A percentile compares a stretch with the other conserved stretches of the same genome.
Evolutionary conservation across 2,329 filamentous ascomycete species (phyloP).

Genomic region (Stachybotrys chartarum): DNA sequence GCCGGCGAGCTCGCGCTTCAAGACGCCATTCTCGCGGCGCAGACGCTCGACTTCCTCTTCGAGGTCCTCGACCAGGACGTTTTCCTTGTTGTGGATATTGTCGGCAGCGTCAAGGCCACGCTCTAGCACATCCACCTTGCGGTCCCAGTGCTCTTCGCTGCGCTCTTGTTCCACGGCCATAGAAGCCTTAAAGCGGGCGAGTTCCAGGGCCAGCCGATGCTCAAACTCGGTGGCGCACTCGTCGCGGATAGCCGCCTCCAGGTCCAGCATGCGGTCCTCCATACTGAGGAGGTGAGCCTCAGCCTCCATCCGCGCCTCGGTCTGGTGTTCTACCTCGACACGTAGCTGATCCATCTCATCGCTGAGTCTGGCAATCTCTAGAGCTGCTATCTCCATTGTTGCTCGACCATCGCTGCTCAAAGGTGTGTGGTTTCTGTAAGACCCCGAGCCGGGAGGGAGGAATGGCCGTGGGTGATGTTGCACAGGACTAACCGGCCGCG

Average conservation of each 20-base stretch:
- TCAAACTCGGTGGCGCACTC: conserved; percentile 89
- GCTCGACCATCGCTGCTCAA: conserved; percentile 46
- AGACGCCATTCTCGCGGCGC: conserved; percentile 53
- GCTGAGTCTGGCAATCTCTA: conserved; percentile 71
- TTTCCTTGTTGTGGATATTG: conserved; percentile 51
- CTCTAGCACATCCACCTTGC: conserved; percentile 66
- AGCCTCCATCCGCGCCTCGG: conserved; percentile 59
- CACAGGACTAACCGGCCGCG: conserved; percentile 19
- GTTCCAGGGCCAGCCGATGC: conserved; percentile 63
- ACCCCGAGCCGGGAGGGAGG: conserved; percentile 27
- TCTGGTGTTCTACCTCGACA: conserved; percentile 62
- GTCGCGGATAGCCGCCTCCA: conserved; percentile 81
- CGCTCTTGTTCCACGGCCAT: conserved; percentile 73
- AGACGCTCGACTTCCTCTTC: conserved; percentile 66
- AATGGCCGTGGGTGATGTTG: conserved; percentile 31
- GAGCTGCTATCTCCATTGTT: conserved; percentile 74
- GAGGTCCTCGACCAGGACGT: conserved; percentile 54
- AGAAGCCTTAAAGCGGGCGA: conserved; percentile 72
- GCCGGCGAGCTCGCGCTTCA: conserved; percentile 58
- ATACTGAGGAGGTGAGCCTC: conserved; percentile 68
- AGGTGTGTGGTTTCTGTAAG: conserved; percentile 30
- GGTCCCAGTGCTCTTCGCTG: conserved; percentile 78
- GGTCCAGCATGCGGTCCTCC: conserved; percentile 55
- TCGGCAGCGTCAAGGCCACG: conserved; percentile 38
- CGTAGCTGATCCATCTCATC: conserved; percentile 68